Evolutionary conservation across 345 rosid species (phyloP).

Genomic region (Hibiscus tridactylites): DNA sequence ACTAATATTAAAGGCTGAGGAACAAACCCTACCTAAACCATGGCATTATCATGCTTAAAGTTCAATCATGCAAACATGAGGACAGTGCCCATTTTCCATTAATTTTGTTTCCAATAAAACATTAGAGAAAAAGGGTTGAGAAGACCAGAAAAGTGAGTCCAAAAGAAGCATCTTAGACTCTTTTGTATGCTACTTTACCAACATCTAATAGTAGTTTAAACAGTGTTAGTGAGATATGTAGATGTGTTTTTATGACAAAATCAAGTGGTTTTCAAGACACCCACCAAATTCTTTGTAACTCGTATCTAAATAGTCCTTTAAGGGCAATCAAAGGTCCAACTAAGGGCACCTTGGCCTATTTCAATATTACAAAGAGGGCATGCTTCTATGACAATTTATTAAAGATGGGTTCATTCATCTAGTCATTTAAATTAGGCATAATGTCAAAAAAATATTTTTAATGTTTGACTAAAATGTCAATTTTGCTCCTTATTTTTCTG

Average conservation of each 20-base stretch:
- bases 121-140: slow-evolving; percentile 11
- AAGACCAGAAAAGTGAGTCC: slow-evolving; percentile 21
- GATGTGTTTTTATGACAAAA: background rate
- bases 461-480: too few species aligned
- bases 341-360: background rate
- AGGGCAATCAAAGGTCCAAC: slow-evolving; percentile 13
- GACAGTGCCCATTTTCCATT: slow-evolving; percentile 15
- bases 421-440: too few species aligned
- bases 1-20: background rate
- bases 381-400: background rate
- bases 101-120: slow-evolving; percentile 1
- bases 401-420: background rate
- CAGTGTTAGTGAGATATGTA: slow-evolving; percentile 1
- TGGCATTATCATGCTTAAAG: slow-evolving; percentile 16
- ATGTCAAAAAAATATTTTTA: too few species aligned
- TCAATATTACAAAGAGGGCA: background rate
- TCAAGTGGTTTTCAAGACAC: background rate
- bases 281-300: background rate
- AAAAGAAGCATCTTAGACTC: slow-evolving; percentile 31
- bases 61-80: slow-evolving; percentile 55
- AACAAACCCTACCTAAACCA: slow-evolving; percentile 21
- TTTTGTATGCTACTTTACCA: slow-evolving; percentile 42
- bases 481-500: too few species aligned
- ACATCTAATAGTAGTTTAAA: slow-evolving; percentile 18
- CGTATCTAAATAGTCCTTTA: background rate